phyloP scores from a whole-genome alignment of 768 basidiomycete species.

The Terana coerulea region DNA sequence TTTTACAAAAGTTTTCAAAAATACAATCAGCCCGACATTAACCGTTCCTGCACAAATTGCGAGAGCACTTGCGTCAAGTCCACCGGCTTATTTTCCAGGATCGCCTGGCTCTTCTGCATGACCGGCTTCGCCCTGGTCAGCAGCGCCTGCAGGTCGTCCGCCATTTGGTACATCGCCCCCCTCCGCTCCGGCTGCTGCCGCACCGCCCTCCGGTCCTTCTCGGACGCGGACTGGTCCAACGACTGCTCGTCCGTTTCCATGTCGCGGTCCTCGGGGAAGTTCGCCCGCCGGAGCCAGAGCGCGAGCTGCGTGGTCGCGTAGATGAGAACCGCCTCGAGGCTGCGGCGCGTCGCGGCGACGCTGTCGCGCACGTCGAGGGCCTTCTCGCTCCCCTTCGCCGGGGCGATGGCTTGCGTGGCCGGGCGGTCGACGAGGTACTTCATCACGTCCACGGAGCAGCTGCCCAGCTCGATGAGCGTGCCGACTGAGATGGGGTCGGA shows the following conservation, averaged over 20 bases:
- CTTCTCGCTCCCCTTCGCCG: conserved; percentile 36
- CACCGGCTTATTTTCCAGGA: conserved; percentile 38
- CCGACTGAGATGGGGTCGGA: conserved; percentile 83
- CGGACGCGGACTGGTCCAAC: conserved; percentile 11
- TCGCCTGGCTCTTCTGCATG: conserved; percentile 52
- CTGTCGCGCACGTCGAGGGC: conserved; percentile 53
- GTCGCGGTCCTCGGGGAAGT: conserved; percentile 27
- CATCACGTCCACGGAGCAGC: conserved; percentile 71
- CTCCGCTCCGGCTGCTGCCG: conserved; percentile 47
- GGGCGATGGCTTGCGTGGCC: conserved; percentile 48
- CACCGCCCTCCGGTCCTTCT: conserved; percentile 39
- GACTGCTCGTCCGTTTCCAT: conserved; percentile 42
- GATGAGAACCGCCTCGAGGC: conserved; percentile 63
- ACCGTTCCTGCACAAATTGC: conserved; percentile 62
- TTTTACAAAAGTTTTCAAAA: no score
- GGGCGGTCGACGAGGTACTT: conserved; percentile 63
- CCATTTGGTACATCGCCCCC: conserved; percentile 81
- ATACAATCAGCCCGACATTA: conserved; percentile 23
- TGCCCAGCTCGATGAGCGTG: conserved; percentile 82
- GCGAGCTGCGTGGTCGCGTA: conserved; percentile 77
- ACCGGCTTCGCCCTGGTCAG: conserved; percentile 63
- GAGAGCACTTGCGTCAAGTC: conserved; percentile 61
- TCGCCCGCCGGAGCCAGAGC: conserved; percentile 74
- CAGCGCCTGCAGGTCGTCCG: conserved; percentile 62
- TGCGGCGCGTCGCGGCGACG: conserved; percentile 51